Percentiles rank a stretch among this genome's conserved stretches.
Evolutionary conservation across 2,329 filamentous ascomycete species (phyloP).

Genomic region (Aspergillus terreus): DNA sequence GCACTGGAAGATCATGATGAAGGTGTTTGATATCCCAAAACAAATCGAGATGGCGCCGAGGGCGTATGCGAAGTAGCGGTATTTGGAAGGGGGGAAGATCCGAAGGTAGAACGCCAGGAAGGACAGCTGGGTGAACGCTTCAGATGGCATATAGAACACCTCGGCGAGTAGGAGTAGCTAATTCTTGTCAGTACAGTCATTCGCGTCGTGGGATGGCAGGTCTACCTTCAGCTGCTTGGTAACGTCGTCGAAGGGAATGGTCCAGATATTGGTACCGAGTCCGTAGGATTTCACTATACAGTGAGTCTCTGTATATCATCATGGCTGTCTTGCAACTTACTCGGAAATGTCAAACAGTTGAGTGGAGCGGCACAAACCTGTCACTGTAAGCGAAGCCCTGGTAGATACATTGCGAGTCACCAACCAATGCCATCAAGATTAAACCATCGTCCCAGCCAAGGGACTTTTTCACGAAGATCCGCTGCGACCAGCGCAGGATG

Average conservation of each 20-base stretch:
- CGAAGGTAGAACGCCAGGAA: slow-evolving; percentile 55
- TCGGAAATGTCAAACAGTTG: slow-evolving; percentile 5
- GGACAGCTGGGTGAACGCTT: slow-evolving; percentile 49
- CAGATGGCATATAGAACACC: slow-evolving; percentile 46
- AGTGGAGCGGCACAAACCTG: slow-evolving; percentile 6
- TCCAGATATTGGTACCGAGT: slow-evolving; percentile 14
- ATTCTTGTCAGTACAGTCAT: too few species aligned
- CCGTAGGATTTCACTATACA: slow-evolving; percentile 8
- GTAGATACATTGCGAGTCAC: not conserved
- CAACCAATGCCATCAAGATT: slow-evolving; percentile 8
- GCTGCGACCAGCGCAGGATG: slow-evolving; percentile 3
- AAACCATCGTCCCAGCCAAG: slow-evolving; percentile 11
- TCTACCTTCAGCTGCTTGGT: slow-evolving; percentile 9
- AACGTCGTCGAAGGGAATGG: slow-evolving; percentile 10
- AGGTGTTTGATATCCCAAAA: slow-evolving; percentile 34
- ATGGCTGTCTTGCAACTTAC: not conserved
- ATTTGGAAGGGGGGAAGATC: slow-evolving; percentile 46
- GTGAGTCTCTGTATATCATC: not conserved
- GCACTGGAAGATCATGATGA: slow-evolving; percentile 25
- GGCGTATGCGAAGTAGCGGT: slow-evolving; percentile 37
- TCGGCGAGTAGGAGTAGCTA: slow-evolving; percentile 22
- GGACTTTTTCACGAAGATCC: slow-evolving; percentile 6
- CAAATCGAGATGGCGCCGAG: slow-evolving; percentile 51
- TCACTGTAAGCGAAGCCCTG: not conserved
- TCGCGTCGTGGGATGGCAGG: not conserved